phyloP scores from a whole-genome alignment of 2,329 filamentous ascomycete genomes.

The Exophiala phaeomuriformis region DNA sequence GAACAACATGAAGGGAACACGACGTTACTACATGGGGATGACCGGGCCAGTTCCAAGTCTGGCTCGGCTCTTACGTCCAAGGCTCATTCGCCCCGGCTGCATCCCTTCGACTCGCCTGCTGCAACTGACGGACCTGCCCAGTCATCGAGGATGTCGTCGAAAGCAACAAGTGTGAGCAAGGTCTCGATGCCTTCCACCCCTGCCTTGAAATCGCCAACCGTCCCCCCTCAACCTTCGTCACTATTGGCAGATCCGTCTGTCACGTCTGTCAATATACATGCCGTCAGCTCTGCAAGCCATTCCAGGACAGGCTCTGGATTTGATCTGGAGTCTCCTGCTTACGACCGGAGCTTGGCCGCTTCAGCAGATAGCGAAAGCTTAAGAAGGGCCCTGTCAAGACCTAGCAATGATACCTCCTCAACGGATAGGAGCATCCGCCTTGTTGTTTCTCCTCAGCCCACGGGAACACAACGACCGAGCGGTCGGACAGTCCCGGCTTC shows the following conservation, averaged over 20 bases:
- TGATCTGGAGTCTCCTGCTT: slow-evolving; percentile 15
- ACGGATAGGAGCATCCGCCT: slow-evolving; percentile 12
- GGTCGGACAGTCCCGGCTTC: slow-evolving; percentile 5
- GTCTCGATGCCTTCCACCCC: slow-evolving; percentile 35
- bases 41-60: slow-evolving; percentile 14
- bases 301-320: slow-evolving; percentile 23
- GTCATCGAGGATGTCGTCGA: slow-evolving; percentile 37
- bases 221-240: slow-evolving; percentile 33
- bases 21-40: slow-evolving; percentile 18
- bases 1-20: slow-evolving; percentile 10
- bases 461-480: slow-evolving; percentile 6
- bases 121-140: slow-evolving; percentile 24
- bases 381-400: slow-evolving; percentile 26
- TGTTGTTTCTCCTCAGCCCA: slow-evolving; percentile 16
- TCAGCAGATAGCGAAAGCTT: slow-evolving; percentile 21
- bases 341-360: slow-evolving; percentile 14
- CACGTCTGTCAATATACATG: slow-evolving; percentile 41
- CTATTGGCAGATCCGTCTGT: slow-evolving; percentile 38
- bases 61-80: slow-evolving; percentile 22
- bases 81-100: slow-evolving; percentile 20
- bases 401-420: slow-evolving; percentile 28
- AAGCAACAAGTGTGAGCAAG: slow-evolving; percentile 38
- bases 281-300: slow-evolving; percentile 21
- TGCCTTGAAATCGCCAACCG: slow-evolving; percentile 34
- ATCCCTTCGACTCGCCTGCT: slow-evolving; percentile 16